Evolutionary conservation across 2,329 filamentous ascomycete species (phyloP).

Genomic region (Coniella lustricola): DNA sequence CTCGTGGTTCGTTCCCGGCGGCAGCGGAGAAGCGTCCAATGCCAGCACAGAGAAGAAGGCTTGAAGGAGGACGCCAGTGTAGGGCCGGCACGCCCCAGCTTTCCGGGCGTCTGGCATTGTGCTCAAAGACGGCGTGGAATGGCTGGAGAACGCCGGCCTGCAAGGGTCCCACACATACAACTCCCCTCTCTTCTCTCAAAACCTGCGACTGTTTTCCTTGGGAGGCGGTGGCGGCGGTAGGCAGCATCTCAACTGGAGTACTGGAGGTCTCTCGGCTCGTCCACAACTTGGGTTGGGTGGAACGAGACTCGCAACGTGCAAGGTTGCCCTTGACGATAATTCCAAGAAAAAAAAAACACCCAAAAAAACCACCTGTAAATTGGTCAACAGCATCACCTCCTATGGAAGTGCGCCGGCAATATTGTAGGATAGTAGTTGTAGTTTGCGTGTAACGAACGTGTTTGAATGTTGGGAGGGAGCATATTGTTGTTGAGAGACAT

Average conservation of each 20-base stretch:
- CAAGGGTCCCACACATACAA: not conserved
- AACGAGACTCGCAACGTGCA: not conserved
- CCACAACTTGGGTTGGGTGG: not conserved
- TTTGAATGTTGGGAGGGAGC: too few species aligned
- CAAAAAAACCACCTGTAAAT: too few species aligned
- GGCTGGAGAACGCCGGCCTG: not conserved
- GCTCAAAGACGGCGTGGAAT: not conserved
- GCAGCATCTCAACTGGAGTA: constrained; percentile 11
- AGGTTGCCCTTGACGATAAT: not conserved
- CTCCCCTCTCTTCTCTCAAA: not conserved
- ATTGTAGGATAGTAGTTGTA: not conserved
- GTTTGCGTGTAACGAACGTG: not conserved
- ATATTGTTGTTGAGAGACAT: too few species aligned
- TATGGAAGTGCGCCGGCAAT: too few species aligned
- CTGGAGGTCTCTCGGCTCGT: constrained; percentile 2
- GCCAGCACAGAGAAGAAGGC: not conserved
- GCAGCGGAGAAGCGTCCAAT: not conserved
- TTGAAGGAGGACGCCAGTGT: not conserved
- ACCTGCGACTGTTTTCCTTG: not conserved
- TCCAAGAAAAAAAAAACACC: too few species aligned
- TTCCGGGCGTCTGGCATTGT: not conserved
- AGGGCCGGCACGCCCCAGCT: too few species aligned
- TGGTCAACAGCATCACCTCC: too few species aligned
- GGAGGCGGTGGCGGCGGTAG: constrained; percentile 1
- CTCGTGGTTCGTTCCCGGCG: constrained; percentile 38